phyloP scores from a whole-genome alignment of 257 asterid species.

The Solanum chiquidenum region DNA sequence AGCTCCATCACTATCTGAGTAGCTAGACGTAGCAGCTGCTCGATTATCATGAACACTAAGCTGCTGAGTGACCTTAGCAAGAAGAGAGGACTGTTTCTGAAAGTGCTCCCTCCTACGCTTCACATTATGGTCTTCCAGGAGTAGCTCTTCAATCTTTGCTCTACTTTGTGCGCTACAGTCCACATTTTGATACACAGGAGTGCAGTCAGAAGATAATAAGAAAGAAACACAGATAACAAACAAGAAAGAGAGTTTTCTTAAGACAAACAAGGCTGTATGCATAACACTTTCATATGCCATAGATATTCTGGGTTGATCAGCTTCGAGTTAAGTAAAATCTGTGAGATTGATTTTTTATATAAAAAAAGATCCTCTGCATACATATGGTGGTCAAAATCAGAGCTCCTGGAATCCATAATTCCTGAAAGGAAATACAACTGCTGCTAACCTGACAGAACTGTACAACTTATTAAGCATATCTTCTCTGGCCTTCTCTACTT shows the following conservation, averaged over 20 bases:
- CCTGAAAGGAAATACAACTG: background rate
- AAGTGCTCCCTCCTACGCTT: slow-evolving; percentile 16
- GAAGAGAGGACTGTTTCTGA: slow-evolving; percentile 18
- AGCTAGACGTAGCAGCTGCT: slow-evolving; percentile 16
- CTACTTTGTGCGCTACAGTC: slow-evolving; percentile 15
- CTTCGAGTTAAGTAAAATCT: background rate
- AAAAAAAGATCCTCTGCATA: background rate
- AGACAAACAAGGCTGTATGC: background rate
- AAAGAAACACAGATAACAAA: background rate
- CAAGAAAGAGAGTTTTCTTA: background rate
- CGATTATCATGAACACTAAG: slow-evolving; percentile 14
- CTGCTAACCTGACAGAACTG: slow-evolving; percentile 73
- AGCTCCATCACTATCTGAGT: slow-evolving; percentile 10
- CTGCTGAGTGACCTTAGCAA: slow-evolving; percentile 18
- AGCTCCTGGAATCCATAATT: background rate
- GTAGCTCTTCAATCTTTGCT: slow-evolving; percentile 17
- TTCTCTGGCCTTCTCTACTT: slow-evolving; percentile 92
- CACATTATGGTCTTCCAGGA: slow-evolving; percentile 22
- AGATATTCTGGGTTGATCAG: background rate
- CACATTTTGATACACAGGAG: background rate
- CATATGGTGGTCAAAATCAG: background rate
- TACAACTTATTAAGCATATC: slow-evolving; percentile 91
- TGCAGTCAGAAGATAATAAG: background rate
- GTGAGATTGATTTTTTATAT: background rate
- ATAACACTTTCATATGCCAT: background rate